phyloP scores from a whole-genome alignment of 345 rosid genomes.

The Citrus unshiu region DNA sequence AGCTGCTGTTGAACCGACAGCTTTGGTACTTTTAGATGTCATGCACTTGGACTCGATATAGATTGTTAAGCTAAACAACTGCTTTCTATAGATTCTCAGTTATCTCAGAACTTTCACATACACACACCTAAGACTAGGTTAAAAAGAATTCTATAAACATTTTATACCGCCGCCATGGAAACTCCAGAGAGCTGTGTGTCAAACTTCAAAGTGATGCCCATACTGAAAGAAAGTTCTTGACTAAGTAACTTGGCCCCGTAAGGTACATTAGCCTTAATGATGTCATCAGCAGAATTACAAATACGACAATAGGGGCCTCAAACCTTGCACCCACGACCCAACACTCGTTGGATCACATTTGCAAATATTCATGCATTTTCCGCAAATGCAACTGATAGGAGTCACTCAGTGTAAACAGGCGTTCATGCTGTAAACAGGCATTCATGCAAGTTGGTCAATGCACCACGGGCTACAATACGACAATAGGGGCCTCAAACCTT shows the following conservation, averaged over 20 bases:
- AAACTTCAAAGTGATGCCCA: constrained; percentile 72
- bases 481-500: too few species aligned
- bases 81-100: not conserved
- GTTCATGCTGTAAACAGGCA: too few species aligned
- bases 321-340: constrained; percentile 59
- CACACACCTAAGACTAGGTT: not conserved
- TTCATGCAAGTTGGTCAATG: too few species aligned
- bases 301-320: constrained; percentile 74
- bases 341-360: constrained; percentile 52
- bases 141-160: not conserved
- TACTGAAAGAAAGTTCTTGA: constrained; percentile 84
- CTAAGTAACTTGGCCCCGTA: constrained; percentile 74
- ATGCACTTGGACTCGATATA: too few species aligned
- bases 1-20: not conserved
- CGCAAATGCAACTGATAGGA: not conserved
- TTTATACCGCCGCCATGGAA: not conserved
- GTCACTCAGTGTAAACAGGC: too few species aligned
- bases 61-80: not conserved
- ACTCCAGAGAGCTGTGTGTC: constrained; percentile 44
- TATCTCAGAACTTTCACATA: not conserved
- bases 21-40: not conserved
- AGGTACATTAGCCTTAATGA: constrained; percentile 21
- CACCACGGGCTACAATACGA: too few species aligned
- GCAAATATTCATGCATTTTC: too few species aligned
- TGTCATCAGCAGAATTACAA: constrained; percentile 54